Conservation (phyloP, 305 asterid species). For the Fraxinus latifolia region DNA sequence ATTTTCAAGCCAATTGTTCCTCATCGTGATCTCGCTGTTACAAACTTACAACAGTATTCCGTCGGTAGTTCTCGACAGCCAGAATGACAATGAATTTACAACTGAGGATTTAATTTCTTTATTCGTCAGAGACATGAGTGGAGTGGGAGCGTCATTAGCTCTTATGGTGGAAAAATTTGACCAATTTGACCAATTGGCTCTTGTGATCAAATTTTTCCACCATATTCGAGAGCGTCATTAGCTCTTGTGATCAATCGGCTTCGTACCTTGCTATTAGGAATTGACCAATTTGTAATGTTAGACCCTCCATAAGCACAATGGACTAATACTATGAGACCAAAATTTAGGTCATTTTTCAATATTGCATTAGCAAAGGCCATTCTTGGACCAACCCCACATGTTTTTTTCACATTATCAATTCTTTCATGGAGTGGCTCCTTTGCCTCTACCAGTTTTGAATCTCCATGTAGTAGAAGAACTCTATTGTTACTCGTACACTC, state of each 20-base stretch:
- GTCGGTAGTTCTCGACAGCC: no score
- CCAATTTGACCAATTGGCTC: no score
- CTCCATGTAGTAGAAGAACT: slow-evolving; percentile 28
- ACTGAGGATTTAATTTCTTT: no score
- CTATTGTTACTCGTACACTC: slow-evolving; percentile 22
- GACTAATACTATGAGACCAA: slow-evolving; percentile 37
- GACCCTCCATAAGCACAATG: slow-evolving; percentile 46
- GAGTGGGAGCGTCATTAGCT: no score
- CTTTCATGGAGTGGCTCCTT: slow-evolving; percentile 43
- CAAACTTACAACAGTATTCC: no score
- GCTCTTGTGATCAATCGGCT: slow-evolving; percentile 23
- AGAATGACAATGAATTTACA: no score
- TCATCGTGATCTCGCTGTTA: no score
- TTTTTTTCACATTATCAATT: slow-evolving; percentile 31
- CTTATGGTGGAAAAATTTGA: no score
- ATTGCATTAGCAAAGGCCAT: slow-evolving; percentile 45
- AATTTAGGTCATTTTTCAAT: slow-evolving; percentile 14
- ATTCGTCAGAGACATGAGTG: no score
- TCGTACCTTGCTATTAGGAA: background rate
- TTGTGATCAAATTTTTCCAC: slow-evolving; percentile 30
- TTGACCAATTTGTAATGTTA: slow-evolving; percentile 29
- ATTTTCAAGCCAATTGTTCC: no score
- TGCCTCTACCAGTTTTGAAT: slow-evolving; percentile 28
- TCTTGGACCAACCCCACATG: slow-evolving; percentile 47
- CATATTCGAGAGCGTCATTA: slow-evolving; percentile 20